Base-by-base conservation (phyloP, 805 yeast species). In the Ogataea siamensis region DNA sequence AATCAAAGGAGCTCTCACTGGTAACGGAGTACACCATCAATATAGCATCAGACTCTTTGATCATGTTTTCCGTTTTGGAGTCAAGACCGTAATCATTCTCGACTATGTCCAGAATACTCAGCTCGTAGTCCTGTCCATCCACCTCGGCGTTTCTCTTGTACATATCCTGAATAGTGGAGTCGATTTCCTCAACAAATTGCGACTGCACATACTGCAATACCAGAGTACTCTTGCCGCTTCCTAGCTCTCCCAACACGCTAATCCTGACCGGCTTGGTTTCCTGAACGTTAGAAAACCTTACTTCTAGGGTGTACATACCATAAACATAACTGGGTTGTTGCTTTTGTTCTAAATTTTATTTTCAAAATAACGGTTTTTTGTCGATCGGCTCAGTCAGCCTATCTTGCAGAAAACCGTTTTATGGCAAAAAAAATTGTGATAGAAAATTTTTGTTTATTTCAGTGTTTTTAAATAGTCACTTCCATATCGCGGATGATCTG, bases 51-150 rank as follows among this genome's bases (percentile, higher is more conserved):
- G 76, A 73, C 6, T 47, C 41, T 18, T 18, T 26, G 7, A 55
- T 44, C 18, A 55, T 31, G 8, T 12, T 13, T 13, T 39, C 43
- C 26, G 51, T 48, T 8, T 27, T 39, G 4, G 32, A 27, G 3
- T 49, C 50, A 10, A 45, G 66, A 46, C 68, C 68, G 45, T 70
- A 75, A 47, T 72, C 96, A 44, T 82, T 82, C 30, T 96, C 98
- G 1, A 95, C 95, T 3, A 96, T 87, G 56, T 93, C 99, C 44
- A 89, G 67, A 37, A 76, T 67, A 42, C 74, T 76, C 49, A 75
- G 52, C 5, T 50, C 37, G 13, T 60, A 64, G 34, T 54, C 62
- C 45, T 64, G 65, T 18, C 56, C 64, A 40, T 71, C 71, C 17
- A 69, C 59, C 25, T 55, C 22, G 5, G 46, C 30, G 5, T 28